Percentiles rank a stretch among this genome's conserved stretches.
These are phyloP conservation scores for Inosperma sp. DNA, from an alignment of 768 basidiomycete species.

Conservation along the genomic window DNA sequence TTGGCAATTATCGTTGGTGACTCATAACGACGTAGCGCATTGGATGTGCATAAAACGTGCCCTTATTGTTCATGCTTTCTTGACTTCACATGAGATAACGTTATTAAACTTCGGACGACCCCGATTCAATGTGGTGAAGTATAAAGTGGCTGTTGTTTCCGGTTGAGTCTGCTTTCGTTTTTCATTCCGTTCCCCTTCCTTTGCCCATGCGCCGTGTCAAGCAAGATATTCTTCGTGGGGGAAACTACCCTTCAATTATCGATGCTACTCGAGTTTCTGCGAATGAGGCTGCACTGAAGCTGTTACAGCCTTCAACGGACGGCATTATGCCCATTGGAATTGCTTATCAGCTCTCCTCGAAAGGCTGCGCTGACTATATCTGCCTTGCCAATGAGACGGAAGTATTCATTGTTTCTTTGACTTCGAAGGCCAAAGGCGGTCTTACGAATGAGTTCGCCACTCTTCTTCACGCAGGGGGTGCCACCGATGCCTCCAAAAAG, in stretches of 20 bases:
- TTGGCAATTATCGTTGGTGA: no score
- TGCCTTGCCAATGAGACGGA: conserved; percentile 8
- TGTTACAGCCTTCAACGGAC: not conserved
- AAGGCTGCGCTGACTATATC: conserved; percentile 10
- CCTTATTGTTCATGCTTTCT: no score
- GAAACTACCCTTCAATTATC: not conserved
- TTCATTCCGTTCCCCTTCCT: no score
- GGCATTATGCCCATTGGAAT: conserved; percentile 1
- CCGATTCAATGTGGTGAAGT: no score
- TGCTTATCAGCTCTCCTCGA: conserved; percentile 3
- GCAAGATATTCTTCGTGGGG: not conserved
- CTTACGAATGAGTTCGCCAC: not conserved
- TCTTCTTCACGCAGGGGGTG: not conserved
- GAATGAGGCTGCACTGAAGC: not conserved
- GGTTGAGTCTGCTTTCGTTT: no score
- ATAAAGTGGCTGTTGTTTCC: no score
- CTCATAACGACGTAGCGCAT: no score
- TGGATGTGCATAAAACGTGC: no score
- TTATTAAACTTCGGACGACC: no score
- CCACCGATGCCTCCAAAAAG: not conserved
- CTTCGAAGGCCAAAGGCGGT: not conserved
- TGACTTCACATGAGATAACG: no score
- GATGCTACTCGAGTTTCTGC: not conserved
- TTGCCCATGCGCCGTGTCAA: no score
- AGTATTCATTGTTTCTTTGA: not conserved